These are phyloP conservation scores for Rutstroemia sp. DNA, from an alignment of 2,329 filamentous ascomycete genomes.

Conservation along the genomic window DNA sequence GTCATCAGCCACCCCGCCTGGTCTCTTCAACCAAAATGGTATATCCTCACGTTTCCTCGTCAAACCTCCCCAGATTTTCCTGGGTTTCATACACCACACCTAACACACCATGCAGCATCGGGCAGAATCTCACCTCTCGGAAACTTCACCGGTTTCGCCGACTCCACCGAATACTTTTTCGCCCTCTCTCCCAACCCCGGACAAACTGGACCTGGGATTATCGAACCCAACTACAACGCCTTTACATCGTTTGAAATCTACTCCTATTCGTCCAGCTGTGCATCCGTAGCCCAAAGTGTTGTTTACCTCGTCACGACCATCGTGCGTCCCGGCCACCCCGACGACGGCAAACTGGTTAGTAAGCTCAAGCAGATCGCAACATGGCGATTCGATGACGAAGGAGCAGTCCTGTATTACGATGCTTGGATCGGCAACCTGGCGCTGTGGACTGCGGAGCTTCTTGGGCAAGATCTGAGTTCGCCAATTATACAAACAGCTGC, in stretches of 20 bases:
- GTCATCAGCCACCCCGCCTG: background rate
- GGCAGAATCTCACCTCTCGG: constrained; percentile 11
- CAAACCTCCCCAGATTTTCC: background rate
- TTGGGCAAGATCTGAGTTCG: background rate
- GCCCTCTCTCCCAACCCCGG: constrained; percentile 33
- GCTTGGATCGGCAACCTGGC: constrained; percentile 38
- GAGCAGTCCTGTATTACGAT: constrained; percentile 37
- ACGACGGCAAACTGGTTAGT: constrained; percentile 28
- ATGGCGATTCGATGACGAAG: constrained; percentile 38
- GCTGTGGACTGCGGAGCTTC: constrained; percentile 23
- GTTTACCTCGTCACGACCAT: constrained; percentile 32
- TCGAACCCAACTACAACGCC: constrained; percentile 18
- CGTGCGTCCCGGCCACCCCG: constrained; percentile 26
- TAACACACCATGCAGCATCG: background rate
- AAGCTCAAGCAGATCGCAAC: constrained; percentile 35
- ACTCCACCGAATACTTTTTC: constrained; percentile 39
- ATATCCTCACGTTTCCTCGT: background rate
- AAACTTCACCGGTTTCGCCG: constrained; percentile 35
- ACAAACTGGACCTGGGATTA: constrained; percentile 6
- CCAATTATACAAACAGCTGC: background rate
- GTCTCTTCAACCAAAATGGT: background rate
- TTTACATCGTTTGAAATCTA: constrained; percentile 31
- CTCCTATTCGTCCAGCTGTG: constrained; percentile 31
- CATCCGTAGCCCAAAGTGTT: constrained; percentile 31
- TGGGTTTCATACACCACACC: background rate